Evolutionary conservation across 768 basidiomycete genomes (phyloP), one percentile per base, ranked within the genome.

Genomic region (Lactarius hatsudake): DNA sequence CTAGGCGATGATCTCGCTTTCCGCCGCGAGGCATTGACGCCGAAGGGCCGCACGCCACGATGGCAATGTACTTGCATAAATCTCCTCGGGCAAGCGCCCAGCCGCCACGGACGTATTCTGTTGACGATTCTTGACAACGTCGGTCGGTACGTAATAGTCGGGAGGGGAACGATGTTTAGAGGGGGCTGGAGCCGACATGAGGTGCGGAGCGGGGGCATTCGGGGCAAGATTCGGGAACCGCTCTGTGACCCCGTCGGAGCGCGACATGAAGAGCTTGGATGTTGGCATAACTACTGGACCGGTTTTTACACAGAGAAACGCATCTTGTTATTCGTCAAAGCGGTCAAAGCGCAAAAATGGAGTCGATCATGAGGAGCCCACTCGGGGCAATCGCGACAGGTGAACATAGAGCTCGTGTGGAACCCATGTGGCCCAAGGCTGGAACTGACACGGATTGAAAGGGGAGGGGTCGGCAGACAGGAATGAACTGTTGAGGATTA

Each of bases 21-120:
- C 91, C 45, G 75, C 77, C 65, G 74, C 76, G 48, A 91, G 79
- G 18, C 93, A 76, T 63, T 71, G 74, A 45, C 82, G 75, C 23
- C 91, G 83, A 45, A 90, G 77, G 0, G 77, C 81, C 30, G 87
- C 84, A 69, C 89, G 78, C 91, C 90, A 93, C 74, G 80, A 76
- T 7, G 85, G 82, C 66, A 94, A 74, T 0, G 82, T 86, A 1
- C 81, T 75, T 48, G 87, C 83, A 73, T 93, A 94, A 9, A 89
- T 81, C 69, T 90, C 85, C 38, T 75, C 74, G 1, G 76, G 72
- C 32, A 74, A 70, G 17, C 74, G 54, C 5, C 78, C 78, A n/a
- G 73, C 71, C 8, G 71, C 73, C 28, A 70, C 65, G 20, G 58
- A 54, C 20, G 62, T 30, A 20, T 61, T 58, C 58, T 67, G 61